These are phyloP conservation scores for Artemisia annua DNA, from an alignment of 129 eudicot species.

Conservation along the genomic window DNA sequence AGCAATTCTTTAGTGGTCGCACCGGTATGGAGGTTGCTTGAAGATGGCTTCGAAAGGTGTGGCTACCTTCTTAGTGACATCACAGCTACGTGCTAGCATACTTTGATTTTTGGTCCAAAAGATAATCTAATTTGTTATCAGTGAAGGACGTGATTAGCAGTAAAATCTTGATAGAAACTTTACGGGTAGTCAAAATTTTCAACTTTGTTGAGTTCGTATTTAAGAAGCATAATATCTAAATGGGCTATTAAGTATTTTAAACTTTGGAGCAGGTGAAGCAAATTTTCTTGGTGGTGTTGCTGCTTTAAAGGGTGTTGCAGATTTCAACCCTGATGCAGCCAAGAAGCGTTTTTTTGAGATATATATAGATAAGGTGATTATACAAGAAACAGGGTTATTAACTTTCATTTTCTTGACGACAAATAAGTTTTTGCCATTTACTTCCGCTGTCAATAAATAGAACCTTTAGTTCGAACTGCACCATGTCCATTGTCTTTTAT, in stretches of 20 bases:
- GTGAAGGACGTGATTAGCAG: no score
- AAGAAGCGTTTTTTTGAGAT: slow-evolving; percentile 95
- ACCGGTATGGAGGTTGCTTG: no score
- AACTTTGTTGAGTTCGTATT: not conserved
- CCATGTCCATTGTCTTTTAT: no score
- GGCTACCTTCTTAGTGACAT: no score
- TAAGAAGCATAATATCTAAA: not conserved
- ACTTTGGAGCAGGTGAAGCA: slow-evolving; percentile 76
- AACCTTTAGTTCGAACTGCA: no score
- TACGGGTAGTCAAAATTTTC: slow-evolving; percentile 3
- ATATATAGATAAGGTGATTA: slow-evolving; percentile 79
- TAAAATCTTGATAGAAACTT: not conserved
- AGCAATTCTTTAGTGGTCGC: no score
- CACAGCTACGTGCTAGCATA: no score
- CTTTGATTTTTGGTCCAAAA: no score
- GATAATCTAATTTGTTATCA: no score
- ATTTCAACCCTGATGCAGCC: slow-evolving; percentile 73
- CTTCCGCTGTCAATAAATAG: no score
- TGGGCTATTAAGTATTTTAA: slow-evolving; percentile 12
- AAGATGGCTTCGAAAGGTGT: no score
- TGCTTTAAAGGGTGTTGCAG: slow-evolving; percentile 71
- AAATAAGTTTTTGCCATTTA: not conserved
- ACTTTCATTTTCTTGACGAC: not conserved
- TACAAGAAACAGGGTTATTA: not conserved
- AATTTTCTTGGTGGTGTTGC: slow-evolving; percentile 98